phyloP scores from a whole-genome alignment of 192 early-diverging fungal species.

The Neocallimastix lanati region DNA sequence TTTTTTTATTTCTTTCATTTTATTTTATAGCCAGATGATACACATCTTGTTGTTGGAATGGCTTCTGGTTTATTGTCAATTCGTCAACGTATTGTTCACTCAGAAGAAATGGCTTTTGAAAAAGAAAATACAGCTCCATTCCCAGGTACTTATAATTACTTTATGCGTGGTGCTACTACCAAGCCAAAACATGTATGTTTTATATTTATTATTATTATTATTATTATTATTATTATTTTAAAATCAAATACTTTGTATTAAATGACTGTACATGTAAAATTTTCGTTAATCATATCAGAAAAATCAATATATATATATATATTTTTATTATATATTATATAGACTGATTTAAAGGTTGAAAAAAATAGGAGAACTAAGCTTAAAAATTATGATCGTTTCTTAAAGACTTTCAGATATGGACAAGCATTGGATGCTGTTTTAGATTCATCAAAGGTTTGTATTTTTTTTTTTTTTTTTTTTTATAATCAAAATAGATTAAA shows the following conservation, averaged over 20 bases:
- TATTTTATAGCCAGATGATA: conserved; percentile 57
- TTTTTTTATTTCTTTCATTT: no score
- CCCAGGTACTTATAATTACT: not conserved
- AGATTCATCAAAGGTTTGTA: conserved; percentile 24
- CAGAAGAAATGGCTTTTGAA: conserved; percentile 30
- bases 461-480: no score
- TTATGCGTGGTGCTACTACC: not conserved
- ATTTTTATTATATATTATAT: conserved; percentile 2
- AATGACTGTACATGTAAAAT: no score
- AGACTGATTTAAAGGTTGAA: conserved; percentile 65
- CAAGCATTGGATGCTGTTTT: conserved; percentile 78
- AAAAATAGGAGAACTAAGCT: conserved; percentile 35
- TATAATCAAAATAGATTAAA: no score
- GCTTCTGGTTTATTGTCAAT: conserved; percentile 70
- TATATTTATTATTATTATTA: no score
- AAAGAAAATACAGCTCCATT: not conserved
- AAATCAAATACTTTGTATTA: no score
- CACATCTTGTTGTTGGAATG: conserved; percentile 82
- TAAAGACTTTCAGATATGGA: conserved; percentile 71
- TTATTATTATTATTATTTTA: no score
- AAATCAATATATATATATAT: no score
- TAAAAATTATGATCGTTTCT: conserved; percentile 57
- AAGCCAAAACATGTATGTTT: not conserved
- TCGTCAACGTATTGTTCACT: conserved; percentile 61
- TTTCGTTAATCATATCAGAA: no score